Base-by-base conservation (phyloP, 495 filamentous ascomycete genomes). In the Neurospora sp. region DNA sequence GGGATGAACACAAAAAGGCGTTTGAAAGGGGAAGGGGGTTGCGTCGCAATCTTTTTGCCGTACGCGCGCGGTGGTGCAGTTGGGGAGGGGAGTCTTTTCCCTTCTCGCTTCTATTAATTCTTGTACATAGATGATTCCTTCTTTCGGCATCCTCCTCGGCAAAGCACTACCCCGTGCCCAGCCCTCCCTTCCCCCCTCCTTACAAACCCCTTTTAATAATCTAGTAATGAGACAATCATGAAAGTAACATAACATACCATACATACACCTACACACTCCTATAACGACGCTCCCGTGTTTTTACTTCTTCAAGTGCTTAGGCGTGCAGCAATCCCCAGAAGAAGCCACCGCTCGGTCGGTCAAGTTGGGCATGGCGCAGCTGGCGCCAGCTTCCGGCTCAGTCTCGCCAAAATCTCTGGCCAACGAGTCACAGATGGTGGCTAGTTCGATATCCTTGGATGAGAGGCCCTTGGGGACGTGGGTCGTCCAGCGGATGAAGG, bases 401-500 rank as follows among this genome's bases (percentile, higher is more conserved):
- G 83, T 75, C 76, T 90, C 89, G 42, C 87, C 86, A 74, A 86
- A 84, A 70, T 83, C 81, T 18, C 39, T 69, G 18, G 88, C 88
- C 38, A 88, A 84, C 71, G 85, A 77, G 78, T 94, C 91, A 79
- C 92, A 94, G 72, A 88, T 85, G 48, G 79, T 80, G 1, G 92
- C 92, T 81, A 94, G 85, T 18, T 84, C 78, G 44, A 91, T 79
- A 76, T 94, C 92, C 74, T 90, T 90, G 35, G 81, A 73, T 0
- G 90, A 90, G n/a, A 94, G 84, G n/a, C 92, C 91, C 27, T 85
- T 83, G 9, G 90, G 91, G 61, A 84, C 84, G 81, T 94, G 91
- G 20, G 92, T 94, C 12, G 91, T 94, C 92, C 91, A 94, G 48
- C 88, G 84, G 71, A 91, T 88, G 75, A 85, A 85, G 18, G 85